A percentile compares a stretch with the other conserved stretches of the same genome.
These are phyloP conservation scores for Penicillium pulvis DNA, from an alignment of 495 filamentous ascomycete genomes.

Conservation along the genomic window DNA sequence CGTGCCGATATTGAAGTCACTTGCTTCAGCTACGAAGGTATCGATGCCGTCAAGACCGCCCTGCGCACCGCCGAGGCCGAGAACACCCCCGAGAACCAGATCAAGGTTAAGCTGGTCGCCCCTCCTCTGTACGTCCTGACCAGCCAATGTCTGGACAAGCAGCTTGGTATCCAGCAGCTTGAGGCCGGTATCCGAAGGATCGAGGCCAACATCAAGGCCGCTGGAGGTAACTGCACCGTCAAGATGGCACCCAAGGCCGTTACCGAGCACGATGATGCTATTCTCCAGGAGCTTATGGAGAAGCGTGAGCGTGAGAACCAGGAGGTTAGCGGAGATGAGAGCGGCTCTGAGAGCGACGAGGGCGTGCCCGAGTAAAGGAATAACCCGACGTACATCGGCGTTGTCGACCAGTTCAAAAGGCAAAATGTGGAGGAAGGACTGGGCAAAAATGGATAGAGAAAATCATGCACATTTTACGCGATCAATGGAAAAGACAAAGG, in stretches of 20 bases:
- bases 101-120: conserved; percentile 95
- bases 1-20: conserved; percentile 97
- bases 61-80: conserved; percentile 83
- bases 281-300: conserved; percentile 96
- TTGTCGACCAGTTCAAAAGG: conserved; percentile 23
- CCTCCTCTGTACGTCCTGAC: conserved; percentile 94
- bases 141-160: conserved; percentile 93
- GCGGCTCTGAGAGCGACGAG: conserved; percentile 89
- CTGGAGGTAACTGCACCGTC: conserved; percentile 77
- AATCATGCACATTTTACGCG: conserved; percentile 44
- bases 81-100: conserved; percentile 85
- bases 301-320: conserved; percentile 97
- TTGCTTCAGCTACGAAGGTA: conserved; percentile 97
- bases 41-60: conserved; percentile 93
- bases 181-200: conserved; percentile 89
- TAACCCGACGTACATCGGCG: conserved; percentile 21
- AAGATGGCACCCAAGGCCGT: conserved; percentile 99
- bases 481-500: conserved; percentile 38
- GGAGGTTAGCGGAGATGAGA: conserved; percentile 95
- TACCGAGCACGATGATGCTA: conserved; percentile 96
- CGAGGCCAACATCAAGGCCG: conserved; percentile 67
- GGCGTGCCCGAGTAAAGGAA: conserved; percentile 51
- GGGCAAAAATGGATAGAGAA: conserved; percentile 39
- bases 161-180: conserved; percentile 74
- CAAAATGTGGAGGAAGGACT: conserved; percentile 16